Base-by-base conservation (phyloP, 2,329 filamentous ascomycete species). In the Aspergillus neoniger region DNA sequence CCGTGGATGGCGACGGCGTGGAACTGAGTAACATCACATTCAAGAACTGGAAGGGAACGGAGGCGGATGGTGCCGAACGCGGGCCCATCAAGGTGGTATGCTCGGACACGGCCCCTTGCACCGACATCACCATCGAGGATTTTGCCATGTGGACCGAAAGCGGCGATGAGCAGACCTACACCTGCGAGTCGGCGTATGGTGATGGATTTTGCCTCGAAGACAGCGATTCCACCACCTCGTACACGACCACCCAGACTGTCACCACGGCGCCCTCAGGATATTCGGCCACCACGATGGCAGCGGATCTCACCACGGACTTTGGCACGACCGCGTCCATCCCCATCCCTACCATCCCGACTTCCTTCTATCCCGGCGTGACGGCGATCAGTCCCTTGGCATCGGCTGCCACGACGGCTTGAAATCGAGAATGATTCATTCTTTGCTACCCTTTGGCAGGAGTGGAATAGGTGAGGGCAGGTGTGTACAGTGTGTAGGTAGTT, bases 51-150 rank as follows among this genome's bases (percentile, higher is more conserved):
- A 82, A 80, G 59, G 85, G 85, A 38, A 83, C 81, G 2, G 62
- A 72, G 55, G 69, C 76, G 2, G 75, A 86, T 62, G 85, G 84
- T 19, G 70, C 70, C 4, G 59, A 78, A 56, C 80, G 85, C 21
- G 83, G 82, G 0, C 84, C 85, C 2, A 76, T 87, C 66, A 81
- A 83, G 60, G 72, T 86, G 44, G 70, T 79, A 36, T 87, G 84
- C 64, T 79, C 83, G 0, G 76, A 80, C 58, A 74, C 67, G 2
- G 79, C 77, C 1, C 85, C 85, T 12, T 86, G 85, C 75, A 81
- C 78, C 2, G 80, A 80, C 56, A 78, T 86, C 63, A 77, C 72
- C 15, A 78, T 86, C 60, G 72, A 73, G 4, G 79, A 85, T 67
- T 81, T 86, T 63, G 73, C 77, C 36, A 83, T 86, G 80, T 74